Conservation (phyloP, 176 grass and related monocot genomes). For the Aechmea fasciata region DNA sequence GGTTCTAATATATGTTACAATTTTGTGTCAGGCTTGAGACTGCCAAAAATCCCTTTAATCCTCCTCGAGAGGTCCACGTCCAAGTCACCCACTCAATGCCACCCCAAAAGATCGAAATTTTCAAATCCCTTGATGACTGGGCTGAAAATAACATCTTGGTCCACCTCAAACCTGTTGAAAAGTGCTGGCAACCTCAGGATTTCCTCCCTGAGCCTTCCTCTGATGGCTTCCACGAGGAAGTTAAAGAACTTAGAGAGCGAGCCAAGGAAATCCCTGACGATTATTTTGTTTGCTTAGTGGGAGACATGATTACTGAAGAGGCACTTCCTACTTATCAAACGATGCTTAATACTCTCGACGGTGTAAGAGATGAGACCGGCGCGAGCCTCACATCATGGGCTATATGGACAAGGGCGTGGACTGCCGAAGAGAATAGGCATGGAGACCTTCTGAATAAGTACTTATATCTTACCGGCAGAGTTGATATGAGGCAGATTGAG, state of each 20-base stretch:
- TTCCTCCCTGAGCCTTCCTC: slow-evolving; percentile 85
- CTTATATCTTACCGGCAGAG: slow-evolving; percentile 74
- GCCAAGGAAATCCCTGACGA: slow-evolving; percentile 97
- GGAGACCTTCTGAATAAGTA: slow-evolving; percentile 95
- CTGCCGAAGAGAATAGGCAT: slow-evolving; percentile 96
- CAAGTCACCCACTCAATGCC: slow-evolving; percentile 92
- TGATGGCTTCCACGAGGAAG: slow-evolving; percentile 79
- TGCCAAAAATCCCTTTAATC: slow-evolving; percentile 50
- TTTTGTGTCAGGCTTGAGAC: slow-evolving; percentile 56
- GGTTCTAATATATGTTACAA: neutral
- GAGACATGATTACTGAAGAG: slow-evolving; percentile 98
- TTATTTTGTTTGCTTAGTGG: slow-evolving; percentile 83
- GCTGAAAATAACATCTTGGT: slow-evolving; percentile 67
- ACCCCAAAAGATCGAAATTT: slow-evolving; percentile 88
- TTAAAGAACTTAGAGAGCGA: slow-evolving; percentile 75
- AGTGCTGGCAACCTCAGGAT: slow-evolving; percentile 98
- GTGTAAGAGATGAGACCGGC: slow-evolving; percentile 85
- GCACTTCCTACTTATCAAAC: slow-evolving; percentile 96
- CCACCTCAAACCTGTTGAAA: slow-evolving; percentile 81
- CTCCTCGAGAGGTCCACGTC: slow-evolving; percentile 71
- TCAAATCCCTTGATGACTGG: slow-evolving; percentile 82
- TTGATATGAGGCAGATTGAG: slow-evolving; percentile 88
- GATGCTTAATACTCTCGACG: slow-evolving; percentile 93
- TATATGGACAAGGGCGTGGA: slow-evolving; percentile 91
- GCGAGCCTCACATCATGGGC: slow-evolving; percentile 90